Evolutionary conservation across 495 filamentous ascomycete genomes (phyloP).

Genomic region (Usnea hakonensis): DNA sequence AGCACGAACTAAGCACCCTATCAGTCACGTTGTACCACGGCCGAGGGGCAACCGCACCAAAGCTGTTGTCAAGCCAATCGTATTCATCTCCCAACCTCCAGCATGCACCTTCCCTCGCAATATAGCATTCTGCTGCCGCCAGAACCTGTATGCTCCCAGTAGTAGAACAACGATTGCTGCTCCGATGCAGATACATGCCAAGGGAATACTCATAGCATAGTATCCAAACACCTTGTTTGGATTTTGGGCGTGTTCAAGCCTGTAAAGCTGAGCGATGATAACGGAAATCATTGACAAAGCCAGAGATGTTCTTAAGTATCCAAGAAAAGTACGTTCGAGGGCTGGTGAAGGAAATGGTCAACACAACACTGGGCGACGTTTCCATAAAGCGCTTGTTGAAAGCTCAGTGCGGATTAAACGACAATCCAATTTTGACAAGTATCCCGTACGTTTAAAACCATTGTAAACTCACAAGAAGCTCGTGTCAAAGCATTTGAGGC

Average conservation of each 20-base stretch:
- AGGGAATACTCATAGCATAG: conserved; percentile 56
- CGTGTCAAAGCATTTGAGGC: not conserved
- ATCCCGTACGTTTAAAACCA: not conserved
- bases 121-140: conserved; percentile 61
- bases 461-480: not conserved
- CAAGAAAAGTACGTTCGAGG: conserved; percentile 71
- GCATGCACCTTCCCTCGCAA: conserved; percentile 54
- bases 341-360: conserved; percentile 41
- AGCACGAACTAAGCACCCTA: conserved; percentile 5
- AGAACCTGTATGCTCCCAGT: conserved; percentile 59
- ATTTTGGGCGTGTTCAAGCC: conserved; percentile 47
- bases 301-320: conserved; percentile 66
- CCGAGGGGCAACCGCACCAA: conserved; percentile 35
- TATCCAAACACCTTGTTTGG: conserved; percentile 46
- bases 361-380: not conserved
- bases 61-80: conserved; percentile 42
- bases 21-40: not conserved
- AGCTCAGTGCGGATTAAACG: not conserved
- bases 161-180: conserved; percentile 49
- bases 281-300: conserved; percentile 60
- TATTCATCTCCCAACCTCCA: conserved; percentile 62
- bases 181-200: conserved; percentile 50
- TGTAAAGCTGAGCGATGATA: conserved; percentile 60
- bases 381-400: conserved; percentile 5
- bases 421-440: not conserved